Conservation (phyloP, 331 rosid genomes). For the Prunus yedoensis region DNA sequence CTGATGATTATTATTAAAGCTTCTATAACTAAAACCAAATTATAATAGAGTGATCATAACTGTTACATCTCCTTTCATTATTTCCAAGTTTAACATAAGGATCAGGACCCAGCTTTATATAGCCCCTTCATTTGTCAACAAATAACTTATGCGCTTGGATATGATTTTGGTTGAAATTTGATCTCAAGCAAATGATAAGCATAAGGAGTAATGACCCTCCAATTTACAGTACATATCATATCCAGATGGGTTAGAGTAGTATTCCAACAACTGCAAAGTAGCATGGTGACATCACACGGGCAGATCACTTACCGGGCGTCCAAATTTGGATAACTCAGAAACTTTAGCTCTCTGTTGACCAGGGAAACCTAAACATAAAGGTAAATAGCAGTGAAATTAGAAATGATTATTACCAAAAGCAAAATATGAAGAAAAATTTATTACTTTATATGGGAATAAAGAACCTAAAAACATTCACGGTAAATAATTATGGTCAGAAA, state of each 20-base stretch:
- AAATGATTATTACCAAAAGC: slow-evolving; percentile 3
- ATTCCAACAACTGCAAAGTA: slow-evolving; percentile 13
- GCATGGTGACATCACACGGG: slow-evolving; percentile 8
- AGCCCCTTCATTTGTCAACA: neutral
- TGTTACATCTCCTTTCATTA: neutral
- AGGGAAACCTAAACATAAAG: slow-evolving; percentile 58
- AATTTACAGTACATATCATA: neutral
- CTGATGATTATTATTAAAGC: neutral
- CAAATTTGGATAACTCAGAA: slow-evolving; percentile 72
- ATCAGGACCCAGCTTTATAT: neutral
- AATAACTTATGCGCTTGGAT: neutral
- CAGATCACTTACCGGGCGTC: slow-evolving; percentile 74
- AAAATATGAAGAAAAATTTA: neutral
- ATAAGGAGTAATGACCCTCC: neutral
- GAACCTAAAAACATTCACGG: neutral
- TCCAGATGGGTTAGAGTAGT: neutral
- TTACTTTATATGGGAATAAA: neutral
- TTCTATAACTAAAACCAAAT: neutral
- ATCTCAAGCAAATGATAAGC: neutral
- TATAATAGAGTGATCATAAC: neutral
- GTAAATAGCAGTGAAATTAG: slow-evolving; percentile 11
- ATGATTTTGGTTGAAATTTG: neutral
- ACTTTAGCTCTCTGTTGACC: slow-evolving; percentile 78
- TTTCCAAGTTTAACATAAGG: neutral
- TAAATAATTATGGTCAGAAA: neutral